Evolutionary conservation across 345 rosid genomes (phyloP).

Genomic region (Euphorbia pulcherrima): DNA sequence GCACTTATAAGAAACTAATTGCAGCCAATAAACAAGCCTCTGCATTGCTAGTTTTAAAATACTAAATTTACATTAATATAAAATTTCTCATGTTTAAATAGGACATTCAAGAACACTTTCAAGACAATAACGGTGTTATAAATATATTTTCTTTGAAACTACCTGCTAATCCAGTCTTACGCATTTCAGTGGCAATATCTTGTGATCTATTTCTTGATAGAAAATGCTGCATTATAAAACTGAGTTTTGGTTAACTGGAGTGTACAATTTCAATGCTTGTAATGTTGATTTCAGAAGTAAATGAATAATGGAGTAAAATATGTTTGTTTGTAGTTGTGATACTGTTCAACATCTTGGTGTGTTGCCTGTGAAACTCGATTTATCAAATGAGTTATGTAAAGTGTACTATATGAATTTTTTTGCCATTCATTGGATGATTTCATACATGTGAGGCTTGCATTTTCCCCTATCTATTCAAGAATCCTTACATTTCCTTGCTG

Average conservation of each 20-base stretch:
- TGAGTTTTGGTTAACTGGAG: background rate
- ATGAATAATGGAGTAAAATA: background rate
- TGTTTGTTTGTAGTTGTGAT: background rate
- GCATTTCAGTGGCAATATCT: background rate
- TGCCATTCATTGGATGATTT: background rate
- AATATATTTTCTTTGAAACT: background rate
- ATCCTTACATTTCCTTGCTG: background rate
- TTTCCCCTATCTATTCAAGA: background rate
- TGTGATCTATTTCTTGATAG: background rate
- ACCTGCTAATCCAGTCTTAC: background rate
- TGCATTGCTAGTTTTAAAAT: background rate
- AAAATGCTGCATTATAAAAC: background rate
- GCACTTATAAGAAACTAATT: too few species aligned
- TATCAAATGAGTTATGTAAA: background rate
- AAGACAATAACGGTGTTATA: background rate
- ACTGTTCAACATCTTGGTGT: background rate
- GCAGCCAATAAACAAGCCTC: too few species aligned
- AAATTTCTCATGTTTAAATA: background rate
- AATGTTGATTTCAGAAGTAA: background rate
- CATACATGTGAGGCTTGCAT: background rate
- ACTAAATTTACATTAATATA: background rate
- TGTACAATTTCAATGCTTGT: background rate
- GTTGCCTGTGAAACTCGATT: background rate
- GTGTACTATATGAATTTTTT: background rate
- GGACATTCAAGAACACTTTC: background rate